phyloP scores from a whole-genome alignment of 352 stramenopile genomes.

The Phytophthora meadii region DNA sequence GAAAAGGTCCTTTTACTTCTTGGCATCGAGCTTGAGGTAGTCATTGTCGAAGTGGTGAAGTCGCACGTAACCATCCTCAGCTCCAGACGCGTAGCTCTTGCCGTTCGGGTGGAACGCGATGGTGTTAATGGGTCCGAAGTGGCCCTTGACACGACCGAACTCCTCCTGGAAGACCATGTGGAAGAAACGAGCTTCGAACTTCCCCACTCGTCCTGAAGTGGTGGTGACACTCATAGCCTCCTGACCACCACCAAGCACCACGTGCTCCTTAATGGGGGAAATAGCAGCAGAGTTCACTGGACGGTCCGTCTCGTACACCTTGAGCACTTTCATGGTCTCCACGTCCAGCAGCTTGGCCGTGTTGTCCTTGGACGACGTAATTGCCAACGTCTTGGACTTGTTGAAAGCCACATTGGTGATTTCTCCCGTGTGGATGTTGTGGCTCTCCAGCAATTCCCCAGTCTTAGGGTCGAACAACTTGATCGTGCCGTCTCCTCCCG shows the following conservation, averaged over 20 bases:
- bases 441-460: constrained; percentile 74
- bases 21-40: constrained; percentile 90
- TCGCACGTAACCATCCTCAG: constrained; percentile 98
- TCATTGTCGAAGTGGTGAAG: constrained; percentile 98
- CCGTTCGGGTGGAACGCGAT: constrained; percentile 98
- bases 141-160: constrained; percentile 98
- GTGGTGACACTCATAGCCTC: constrained; percentile 99
- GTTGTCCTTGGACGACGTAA: constrained; percentile 98
- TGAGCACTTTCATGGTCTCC: constrained; percentile 95
- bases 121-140: constrained; percentile 99
- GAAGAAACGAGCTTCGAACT: constrained; percentile 98
- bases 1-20: constrained; percentile 23
- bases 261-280: constrained; percentile 95
- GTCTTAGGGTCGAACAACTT: constrained; percentile 86
- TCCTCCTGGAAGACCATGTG: constrained; percentile 99
- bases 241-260: constrained; percentile 98
- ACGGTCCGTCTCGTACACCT: constrained; percentile 98
- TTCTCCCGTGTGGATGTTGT: constrained; percentile 95
- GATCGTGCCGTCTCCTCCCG: constrained; percentile 78
- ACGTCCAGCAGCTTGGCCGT: constrained; percentile 97
- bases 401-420: constrained; percentile 98
- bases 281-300: constrained; percentile 99
- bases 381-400: constrained; percentile 96
- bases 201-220: constrained; percentile 92
- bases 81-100: constrained; percentile 98